A percentile compares a stretch with the other conserved stretches of the same genome.
These are phyloP conservation scores for Apiotrichum domesticum DNA, from an alignment of 1,284 basidiomycete species.

Conservation along the genomic window DNA sequence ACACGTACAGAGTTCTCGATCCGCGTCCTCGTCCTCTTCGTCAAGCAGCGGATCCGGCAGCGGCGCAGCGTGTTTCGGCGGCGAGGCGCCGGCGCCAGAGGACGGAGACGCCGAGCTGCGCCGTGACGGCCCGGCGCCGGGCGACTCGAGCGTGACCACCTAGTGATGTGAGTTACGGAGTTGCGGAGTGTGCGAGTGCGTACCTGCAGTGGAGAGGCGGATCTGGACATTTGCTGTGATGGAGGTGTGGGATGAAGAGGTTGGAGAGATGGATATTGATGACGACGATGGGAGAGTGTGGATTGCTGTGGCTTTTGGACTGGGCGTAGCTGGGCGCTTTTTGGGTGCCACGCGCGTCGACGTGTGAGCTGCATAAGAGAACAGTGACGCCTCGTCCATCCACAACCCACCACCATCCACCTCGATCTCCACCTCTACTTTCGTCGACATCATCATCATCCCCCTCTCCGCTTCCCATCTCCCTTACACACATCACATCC, in stretches of 20 bases:
- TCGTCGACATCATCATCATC: no score
- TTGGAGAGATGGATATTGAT: background rate
- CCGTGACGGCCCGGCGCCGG: conserved; percentile 11
- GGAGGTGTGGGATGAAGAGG: background rate
- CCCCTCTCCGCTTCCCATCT: no score
- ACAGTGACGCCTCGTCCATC: no score
- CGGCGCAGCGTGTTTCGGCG: background rate
- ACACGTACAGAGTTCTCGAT: conserved; percentile 27
- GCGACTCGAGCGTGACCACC: conserved; percentile 8
- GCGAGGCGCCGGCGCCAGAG: conserved; percentile 11
- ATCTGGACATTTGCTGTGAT: background rate
- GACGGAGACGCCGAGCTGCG: conserved; percentile 1
- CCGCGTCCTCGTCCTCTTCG: conserved; percentile 22
- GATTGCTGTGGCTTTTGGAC: no score
- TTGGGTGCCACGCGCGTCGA: no score
- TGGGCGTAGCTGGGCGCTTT: no score
- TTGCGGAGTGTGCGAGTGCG: background rate
- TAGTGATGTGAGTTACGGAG: background rate
- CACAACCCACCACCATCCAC: no score
- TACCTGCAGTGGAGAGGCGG: background rate
- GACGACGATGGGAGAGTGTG: background rate
- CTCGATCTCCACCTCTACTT: no score
- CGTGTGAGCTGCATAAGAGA: no score
- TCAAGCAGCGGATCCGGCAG: conserved; percentile 22
- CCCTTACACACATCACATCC: no score